Percentiles rank a stretch among this genome's conserved stretches.
Evolutionary conservation across 345 rosid genomes (phyloP).

Genomic region (Eutrema yunnanense): DNA sequence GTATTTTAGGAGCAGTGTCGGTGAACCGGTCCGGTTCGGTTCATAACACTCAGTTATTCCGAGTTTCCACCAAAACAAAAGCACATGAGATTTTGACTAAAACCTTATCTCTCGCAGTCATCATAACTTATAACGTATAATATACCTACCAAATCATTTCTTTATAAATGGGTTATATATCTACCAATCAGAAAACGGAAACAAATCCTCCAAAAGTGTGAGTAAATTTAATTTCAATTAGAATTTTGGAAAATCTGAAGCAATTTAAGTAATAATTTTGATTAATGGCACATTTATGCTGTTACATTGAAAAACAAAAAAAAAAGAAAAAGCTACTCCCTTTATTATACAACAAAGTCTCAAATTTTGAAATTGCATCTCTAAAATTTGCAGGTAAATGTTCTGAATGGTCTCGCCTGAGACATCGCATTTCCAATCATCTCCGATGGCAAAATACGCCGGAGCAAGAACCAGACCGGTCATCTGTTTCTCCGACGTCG

Average conservation of each 20-base stretch:
- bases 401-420: constrained; percentile 18
- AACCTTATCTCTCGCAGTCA: not conserved
- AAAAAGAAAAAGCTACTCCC: not conserved
- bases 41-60: not conserved
- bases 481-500: constrained; percentile 37
- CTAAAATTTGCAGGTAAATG: not conserved
- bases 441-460: constrained; percentile 42
- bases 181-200: not conserved
- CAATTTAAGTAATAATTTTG: not conserved
- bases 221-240: not conserved
- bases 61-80: not conserved
- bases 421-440: not conserved
- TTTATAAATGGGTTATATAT: not conserved
- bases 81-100: not conserved
- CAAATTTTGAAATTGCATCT: not conserved
- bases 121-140: not conserved
- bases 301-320: not conserved
- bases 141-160: not conserved
- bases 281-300: not conserved
- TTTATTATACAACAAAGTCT: not conserved
- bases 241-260: not conserved
- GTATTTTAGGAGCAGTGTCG: constrained; percentile 4
- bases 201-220: not conserved
- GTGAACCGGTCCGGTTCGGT: constrained; percentile 10
- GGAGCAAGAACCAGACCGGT: constrained; percentile 30